Evolutionary conservation across 495 filamentous ascomycete genomes (phyloP).

Genomic region (Aspergillus carlsbadensis): DNA sequence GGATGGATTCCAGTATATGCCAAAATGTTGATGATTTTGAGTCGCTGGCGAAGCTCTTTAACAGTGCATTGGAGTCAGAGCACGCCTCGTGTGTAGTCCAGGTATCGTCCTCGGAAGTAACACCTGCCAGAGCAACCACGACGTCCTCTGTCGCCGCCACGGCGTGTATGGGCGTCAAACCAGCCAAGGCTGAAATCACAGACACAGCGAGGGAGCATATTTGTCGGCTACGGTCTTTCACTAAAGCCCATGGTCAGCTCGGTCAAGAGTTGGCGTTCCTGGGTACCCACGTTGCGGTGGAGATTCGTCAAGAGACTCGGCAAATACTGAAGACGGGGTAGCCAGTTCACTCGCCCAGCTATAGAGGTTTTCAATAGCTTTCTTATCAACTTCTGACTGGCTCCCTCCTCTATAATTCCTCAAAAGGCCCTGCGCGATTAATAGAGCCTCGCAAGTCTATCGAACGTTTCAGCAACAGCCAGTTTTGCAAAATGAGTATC

Average conservation of each 20-base stretch:
- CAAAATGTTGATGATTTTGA: slow-evolving; percentile 22
- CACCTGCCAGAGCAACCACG: slow-evolving; percentile 42
- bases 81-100: slow-evolving; percentile 50
- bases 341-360: slow-evolving; percentile 34
- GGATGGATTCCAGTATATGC: slow-evolving; percentile 55
- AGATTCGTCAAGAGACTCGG: slow-evolving; percentile 24
- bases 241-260: slow-evolving; percentile 4
- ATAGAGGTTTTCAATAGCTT: slow-evolving; percentile 30
- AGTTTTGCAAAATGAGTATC: not conserved
- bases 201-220: slow-evolving; percentile 31
- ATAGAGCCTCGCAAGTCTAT: slow-evolving; percentile 35
- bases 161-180: slow-evolving; percentile 19
- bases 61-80: slow-evolving; percentile 35
- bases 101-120: slow-evolving; percentile 48
- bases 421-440: slow-evolving; percentile 28
- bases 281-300: slow-evolving; percentile 21
- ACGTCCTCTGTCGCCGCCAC: slow-evolving; percentile 22
- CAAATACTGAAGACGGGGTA: slow-evolving; percentile 38
- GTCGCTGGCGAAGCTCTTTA: slow-evolving; percentile 34
- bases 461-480: slow-evolving; percentile 8
- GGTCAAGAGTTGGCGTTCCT: not conserved
- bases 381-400: slow-evolving; percentile 26
- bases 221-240: slow-evolving; percentile 20
- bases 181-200: slow-evolving; percentile 27
- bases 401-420: slow-evolving; percentile 15